These are phyloP conservation scores for Endocalyx cinctus DNA, from an alignment of 2,329 filamentous ascomycete species.

Conservation along the genomic window DNA sequence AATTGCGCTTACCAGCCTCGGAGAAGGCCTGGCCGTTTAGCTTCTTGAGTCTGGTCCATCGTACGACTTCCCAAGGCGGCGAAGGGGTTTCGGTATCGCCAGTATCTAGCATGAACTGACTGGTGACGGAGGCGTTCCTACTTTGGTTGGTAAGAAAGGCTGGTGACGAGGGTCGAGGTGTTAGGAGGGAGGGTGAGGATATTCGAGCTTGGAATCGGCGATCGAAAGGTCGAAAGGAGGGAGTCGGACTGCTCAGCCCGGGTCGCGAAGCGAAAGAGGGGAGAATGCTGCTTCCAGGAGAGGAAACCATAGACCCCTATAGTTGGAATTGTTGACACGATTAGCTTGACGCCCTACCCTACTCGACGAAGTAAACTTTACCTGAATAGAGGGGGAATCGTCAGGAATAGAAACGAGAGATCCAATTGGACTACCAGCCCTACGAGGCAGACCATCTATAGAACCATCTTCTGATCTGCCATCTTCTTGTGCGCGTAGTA, in stretches of 20 bases:
- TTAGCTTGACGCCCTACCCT: too few relatives aligned
- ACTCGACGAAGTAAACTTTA: too few relatives aligned
- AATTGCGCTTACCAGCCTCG: constrained; percentile 85
- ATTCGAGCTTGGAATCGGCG: constrained; percentile 88
- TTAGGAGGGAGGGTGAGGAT: constrained; percentile 52
- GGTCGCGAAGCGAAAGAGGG: constrained; percentile 64
- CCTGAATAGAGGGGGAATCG: constrained; percentile 79
- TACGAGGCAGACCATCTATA: constrained; percentile 47
- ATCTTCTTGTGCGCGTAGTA: constrained; percentile 41
- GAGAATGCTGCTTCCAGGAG: constrained; percentile 70
- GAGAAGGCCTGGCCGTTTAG: constrained; percentile 87
- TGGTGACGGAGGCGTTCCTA: constrained; percentile 73
- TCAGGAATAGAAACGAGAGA: constrained; percentile 72
- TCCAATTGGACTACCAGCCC: constrained; percentile 62
- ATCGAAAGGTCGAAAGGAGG: constrained; percentile 89
- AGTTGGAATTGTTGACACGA: too few relatives aligned
- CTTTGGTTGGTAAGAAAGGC: constrained; percentile 74
- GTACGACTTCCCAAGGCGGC: constrained; percentile 91
- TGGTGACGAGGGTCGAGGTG: constrained; percentile 70
- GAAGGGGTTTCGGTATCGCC: constrained; percentile 66
- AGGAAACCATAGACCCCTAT: constrained; percentile 58
- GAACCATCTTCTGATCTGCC: constrained; percentile 49
- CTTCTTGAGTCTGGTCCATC: constrained; percentile 92
- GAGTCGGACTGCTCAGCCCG: constrained; percentile 64
- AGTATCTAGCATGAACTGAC: constrained; percentile 58